A percentile compares a stretch with the other conserved stretches of the same genome.
Evolutionary conservation across 2,329 filamentous ascomycete genomes (phyloP).

Genomic region (Ascomycota sp.): DNA sequence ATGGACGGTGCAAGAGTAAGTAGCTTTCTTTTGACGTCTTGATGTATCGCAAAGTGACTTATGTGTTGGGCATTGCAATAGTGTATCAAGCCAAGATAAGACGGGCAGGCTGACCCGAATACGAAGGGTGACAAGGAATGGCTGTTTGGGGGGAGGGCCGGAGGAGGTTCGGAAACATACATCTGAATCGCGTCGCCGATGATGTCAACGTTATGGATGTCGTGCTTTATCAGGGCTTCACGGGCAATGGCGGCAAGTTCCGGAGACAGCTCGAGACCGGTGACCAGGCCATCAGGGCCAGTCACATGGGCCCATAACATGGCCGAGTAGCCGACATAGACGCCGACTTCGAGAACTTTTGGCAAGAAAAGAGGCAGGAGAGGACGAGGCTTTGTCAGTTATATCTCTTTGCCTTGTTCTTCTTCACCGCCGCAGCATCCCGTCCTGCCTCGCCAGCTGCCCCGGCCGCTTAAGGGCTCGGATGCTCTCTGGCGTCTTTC

Average conservation of each 20-base stretch:
- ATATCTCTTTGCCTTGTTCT: too few relatives aligned
- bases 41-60: too few relatives aligned
- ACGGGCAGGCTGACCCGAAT: too few relatives aligned
- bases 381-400: too few relatives aligned
- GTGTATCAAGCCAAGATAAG: too few relatives aligned
- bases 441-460: too few relatives aligned
- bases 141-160: background rate
- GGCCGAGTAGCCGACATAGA: conserved; percentile 27
- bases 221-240: conserved; percentile 17
- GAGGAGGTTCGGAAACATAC: conserved; percentile 11
- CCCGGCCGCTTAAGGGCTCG: too few relatives aligned
- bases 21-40: too few relatives aligned
- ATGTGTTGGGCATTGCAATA: too few relatives aligned
- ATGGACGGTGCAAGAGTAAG: background rate
- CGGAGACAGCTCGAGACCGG: conserved; percentile 22
- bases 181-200: conserved; percentile 25
- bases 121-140: too few relatives aligned
- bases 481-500: background rate
- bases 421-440: too few relatives aligned
- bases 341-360: conserved; percentile 27
- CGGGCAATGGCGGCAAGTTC: conserved; percentile 22
- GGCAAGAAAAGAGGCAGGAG: too few relatives aligned
- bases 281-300: conserved; percentile 21
- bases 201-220: conserved; percentile 24
- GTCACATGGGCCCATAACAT: conserved; percentile 26